These are phyloP conservation scores for Exophiala spinifera DNA, from an alignment of 2,329 filamentous ascomycete genomes.

Conservation along the genomic window DNA sequence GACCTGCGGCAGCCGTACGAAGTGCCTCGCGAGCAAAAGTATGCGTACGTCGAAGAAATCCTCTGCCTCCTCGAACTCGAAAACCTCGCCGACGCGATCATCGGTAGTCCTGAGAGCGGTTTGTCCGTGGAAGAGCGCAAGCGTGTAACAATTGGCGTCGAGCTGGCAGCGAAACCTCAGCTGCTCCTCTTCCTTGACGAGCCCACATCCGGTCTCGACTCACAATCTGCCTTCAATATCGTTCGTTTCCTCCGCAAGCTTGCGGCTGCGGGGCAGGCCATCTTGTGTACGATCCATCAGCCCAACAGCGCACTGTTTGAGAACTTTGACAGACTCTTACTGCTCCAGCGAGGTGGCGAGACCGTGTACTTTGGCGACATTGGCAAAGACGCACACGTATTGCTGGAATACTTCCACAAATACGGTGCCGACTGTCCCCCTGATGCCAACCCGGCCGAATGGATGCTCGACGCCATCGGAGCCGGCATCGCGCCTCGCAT, in stretches of 20 bases:
- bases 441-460: conserved; percentile 53
- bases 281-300: conserved; percentile 88
- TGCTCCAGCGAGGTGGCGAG: conserved; percentile 73
- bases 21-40: conserved; percentile 58
- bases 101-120: conserved; percentile 59
- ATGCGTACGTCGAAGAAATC: conserved; percentile 64
- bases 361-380: conserved; percentile 87
- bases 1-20: conserved; percentile 61
- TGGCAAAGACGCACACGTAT: conserved; percentile 66
- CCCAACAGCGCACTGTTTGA: conserved; percentile 83
- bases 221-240: conserved; percentile 65
- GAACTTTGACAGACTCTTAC: conserved; percentile 77
- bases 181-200: conserved; percentile 61
- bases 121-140: conserved; percentile 55
- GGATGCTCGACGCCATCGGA: conserved; percentile 61
- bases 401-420: conserved; percentile 62
- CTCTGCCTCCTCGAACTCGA: conserved; percentile 64
- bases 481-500: conserved; percentile 70
- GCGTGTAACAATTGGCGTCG: conserved; percentile 58
- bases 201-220: conserved; percentile 65
- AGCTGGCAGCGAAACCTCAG: conserved; percentile 60
- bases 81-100: conserved; percentile 63
- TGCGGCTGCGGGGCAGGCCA: conserved; percentile 73
- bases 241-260: conserved; percentile 61
- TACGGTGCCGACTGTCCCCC: conserved; percentile 54